Evolutionary conservation across 768 basidiomycete genomes (phyloP).

Genomic region (Podaxis mareebaensis): DNA sequence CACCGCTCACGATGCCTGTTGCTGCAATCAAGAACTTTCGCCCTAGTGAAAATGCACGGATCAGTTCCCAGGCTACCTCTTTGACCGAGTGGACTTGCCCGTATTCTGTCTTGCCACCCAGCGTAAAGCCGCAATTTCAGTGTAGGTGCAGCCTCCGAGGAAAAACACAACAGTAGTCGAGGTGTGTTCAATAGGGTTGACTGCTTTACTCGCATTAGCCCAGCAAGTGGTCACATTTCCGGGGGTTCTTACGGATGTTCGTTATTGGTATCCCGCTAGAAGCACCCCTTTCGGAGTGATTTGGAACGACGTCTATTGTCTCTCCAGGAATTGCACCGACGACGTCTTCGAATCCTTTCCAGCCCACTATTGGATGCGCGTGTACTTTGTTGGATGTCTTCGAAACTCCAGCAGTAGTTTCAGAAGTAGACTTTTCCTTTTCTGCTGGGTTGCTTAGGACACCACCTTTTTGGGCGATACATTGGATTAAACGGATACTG

Average conservation of each 20-base stretch:
- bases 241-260: slow-evolving; percentile 13
- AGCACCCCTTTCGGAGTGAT: slow-evolving; percentile 18
- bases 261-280: slow-evolving; percentile 13
- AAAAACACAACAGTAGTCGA: slow-evolving; percentile 94
- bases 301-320: slow-evolving; percentile 77
- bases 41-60: slow-evolving; percentile 43
- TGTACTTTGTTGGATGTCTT: slow-evolving; percentile 56
- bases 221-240: slow-evolving; percentile 27
- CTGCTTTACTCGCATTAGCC: background rate
- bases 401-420: slow-evolving; percentile 38
- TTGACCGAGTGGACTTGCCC: slow-evolving; percentile 46
- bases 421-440: slow-evolving; percentile 45
- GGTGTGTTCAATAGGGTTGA: slow-evolving; percentile 42
- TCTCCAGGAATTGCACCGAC: slow-evolving; percentile 80
- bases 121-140: slow-evolving; percentile 92
- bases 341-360: slow-evolving; percentile 97
- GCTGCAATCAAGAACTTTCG: slow-evolving; percentile 89
- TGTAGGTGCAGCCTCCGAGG: slow-evolving; percentile 95
- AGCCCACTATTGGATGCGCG: slow-evolving; percentile 92
- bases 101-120: slow-evolving; percentile 87
- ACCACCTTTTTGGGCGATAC: slow-evolving; percentile 87
- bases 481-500: slow-evolving; percentile 89
- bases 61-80: slow-evolving; percentile 17
- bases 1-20: slow-evolving; percentile 86
- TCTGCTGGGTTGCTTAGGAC: slow-evolving; percentile 80